Conservation (phyloP, 1,139 yeast species). For the Yamadazyma epiphylla region DNA sequence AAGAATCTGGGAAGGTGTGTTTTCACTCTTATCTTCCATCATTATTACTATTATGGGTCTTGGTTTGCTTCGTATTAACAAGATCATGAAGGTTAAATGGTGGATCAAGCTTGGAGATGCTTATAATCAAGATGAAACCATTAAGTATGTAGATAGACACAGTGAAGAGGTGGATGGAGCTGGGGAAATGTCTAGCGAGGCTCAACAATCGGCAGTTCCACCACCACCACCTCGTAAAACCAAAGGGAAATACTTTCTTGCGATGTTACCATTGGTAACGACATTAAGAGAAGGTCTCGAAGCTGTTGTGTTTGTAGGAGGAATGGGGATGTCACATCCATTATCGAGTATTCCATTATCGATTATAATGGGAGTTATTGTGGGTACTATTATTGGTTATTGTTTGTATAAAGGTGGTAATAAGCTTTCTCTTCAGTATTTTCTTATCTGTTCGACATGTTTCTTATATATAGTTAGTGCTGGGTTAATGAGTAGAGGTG, state of each 20-base stretch:
- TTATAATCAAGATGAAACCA: slow-evolving; percentile 15
- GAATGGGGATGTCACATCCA: slow-evolving; percentile 42
- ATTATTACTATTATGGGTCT: slow-evolving; percentile 89
- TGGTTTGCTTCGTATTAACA: slow-evolving; percentile 78
- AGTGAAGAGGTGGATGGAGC: not conserved
- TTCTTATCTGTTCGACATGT: slow-evolving; percentile 37
- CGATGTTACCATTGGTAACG: slow-evolving; percentile 41
- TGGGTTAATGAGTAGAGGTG: slow-evolving; percentile 43
- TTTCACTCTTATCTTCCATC: slow-evolving; percentile 73
- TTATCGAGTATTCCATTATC: slow-evolving; percentile 38
- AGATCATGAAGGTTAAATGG: slow-evolving; percentile 52
- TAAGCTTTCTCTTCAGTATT: slow-evolving; percentile 38
- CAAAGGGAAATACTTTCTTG: slow-evolving; percentile 28
- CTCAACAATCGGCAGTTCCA: slow-evolving; percentile 1
- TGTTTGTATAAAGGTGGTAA: slow-evolving; percentile 41
- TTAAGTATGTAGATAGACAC: not conserved
- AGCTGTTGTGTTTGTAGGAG: slow-evolving; percentile 47
- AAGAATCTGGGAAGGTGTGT: slow-evolving; percentile 88
- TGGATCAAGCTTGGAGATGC: slow-evolving; percentile 46
- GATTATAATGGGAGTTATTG: slow-evolving; percentile 30
- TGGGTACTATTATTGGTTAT: slow-evolving; percentile 34
- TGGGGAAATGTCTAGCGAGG: not conserved
- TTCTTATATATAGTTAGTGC: slow-evolving; percentile 44
- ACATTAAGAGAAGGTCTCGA: slow-evolving; percentile 47
- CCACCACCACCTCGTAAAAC: slow-evolving; percentile 8